Base-by-base conservation (phyloP, 345 rosid species). In the Hibiscus trionum region DNA sequence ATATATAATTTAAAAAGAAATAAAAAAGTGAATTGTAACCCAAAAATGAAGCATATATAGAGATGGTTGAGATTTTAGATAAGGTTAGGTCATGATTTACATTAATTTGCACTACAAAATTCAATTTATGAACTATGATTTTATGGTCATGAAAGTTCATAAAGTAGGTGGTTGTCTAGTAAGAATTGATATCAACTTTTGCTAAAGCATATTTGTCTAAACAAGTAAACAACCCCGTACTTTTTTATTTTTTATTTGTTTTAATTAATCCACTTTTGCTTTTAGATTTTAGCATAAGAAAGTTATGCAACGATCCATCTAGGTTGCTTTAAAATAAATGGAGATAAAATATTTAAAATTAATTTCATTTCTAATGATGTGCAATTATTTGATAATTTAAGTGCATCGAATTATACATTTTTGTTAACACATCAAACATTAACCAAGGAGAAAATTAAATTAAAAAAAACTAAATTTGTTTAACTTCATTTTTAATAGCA, bases 141-240 rank as follows among this genome's bases (percentile, higher is more conserved):
- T 65, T 42, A 42, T 65, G 53, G 21, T 10, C 44, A 11, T 15
- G 53, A 65, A 29, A 65, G 69, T 65, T 42, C 53, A 65, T 44
- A 4, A 42, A 19, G 60, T 63, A 65, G 73, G 77, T 69, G 68
- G 80, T 59, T 66, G 57, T 68, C 77, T 49, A 59, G 75, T 37
- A 44, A 14, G 44, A 72, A n/a, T n/a, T 72, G 77, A 52, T 63
- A 64, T 63, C 44, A 72, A 27, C 37, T 5, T 39, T 31, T 39
- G 19, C 39, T 72, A 50, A 29, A 33, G 69, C 39, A 21, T 24
- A 46, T 76, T 50, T 70, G 75, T 70, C 75, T 42, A 7, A 31
- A n/a, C 72, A 52, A 59, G 73, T 42, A 7, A 31, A n/a, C 72
- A 52, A 59, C 11, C 10, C 17, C 16, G 11, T 26, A 11, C 16